Evolutionary conservation across 2,329 filamentous ascomycete genomes (phyloP).

Genomic region (Aureobasidium sp.): DNA sequence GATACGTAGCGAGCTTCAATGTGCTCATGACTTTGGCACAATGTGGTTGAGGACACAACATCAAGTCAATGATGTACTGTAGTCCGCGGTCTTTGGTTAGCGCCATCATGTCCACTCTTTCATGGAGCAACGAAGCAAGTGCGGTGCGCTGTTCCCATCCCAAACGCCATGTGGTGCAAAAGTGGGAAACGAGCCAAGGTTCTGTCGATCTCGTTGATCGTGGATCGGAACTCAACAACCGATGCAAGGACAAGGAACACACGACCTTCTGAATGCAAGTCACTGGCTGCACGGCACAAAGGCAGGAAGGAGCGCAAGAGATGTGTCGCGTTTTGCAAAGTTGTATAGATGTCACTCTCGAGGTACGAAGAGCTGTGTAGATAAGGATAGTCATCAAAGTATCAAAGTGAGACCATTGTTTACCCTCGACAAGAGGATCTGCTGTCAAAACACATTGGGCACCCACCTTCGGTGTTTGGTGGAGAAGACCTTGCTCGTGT

Average conservation of each 20-base stretch:
- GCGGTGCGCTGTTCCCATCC: background rate
- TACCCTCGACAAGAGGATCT: background rate
- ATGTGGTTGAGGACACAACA: background rate
- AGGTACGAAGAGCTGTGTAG: background rate
- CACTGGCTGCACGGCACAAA: slow-evolving; percentile 6
- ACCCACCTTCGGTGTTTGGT: slow-evolving; percentile 7
- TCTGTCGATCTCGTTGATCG: slow-evolving; percentile 4
- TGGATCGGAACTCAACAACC: slow-evolving; percentile 4
- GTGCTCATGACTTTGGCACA: no score
- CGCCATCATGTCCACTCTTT: background rate
- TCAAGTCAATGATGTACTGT: background rate
- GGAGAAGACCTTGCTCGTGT: slow-evolving; percentile 9
- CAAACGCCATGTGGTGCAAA: background rate
- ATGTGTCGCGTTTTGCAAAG: background rate
- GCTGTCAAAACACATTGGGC: background rate
- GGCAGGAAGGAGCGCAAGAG: background rate
- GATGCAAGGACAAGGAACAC: slow-evolving; percentile 2
- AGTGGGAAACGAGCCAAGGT: slow-evolving; percentile 5
- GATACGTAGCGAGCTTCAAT: no score
- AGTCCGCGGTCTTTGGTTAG: background rate
- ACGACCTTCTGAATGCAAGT: background rate
- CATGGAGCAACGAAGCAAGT: background rate
- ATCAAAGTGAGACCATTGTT: background rate
- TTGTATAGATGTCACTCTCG: background rate
- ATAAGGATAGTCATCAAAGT: background rate